These are phyloP conservation scores for Stylonectria norvegica DNA, from an alignment of 2,329 filamentous ascomycete species.

Conservation along the genomic window DNA sequence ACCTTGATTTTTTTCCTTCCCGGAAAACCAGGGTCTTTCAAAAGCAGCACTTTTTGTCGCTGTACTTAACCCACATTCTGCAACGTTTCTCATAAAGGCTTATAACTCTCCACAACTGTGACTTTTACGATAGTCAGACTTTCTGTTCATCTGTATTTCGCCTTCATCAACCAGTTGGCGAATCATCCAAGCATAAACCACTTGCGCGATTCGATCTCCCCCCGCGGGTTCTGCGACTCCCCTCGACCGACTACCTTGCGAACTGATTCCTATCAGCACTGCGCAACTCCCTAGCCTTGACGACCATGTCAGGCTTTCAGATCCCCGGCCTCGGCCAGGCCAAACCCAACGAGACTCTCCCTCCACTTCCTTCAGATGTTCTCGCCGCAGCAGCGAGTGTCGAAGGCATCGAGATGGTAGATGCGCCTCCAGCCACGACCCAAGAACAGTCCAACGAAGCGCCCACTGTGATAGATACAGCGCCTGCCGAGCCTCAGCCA, in stretches of 20 bases:
- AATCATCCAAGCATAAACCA: no score
- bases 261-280: no score
- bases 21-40: conserved; percentile 13
- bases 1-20: conserved; percentile 33
- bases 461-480: not conserved
- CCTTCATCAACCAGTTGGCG: no score
- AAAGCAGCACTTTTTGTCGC: conserved; percentile 2
- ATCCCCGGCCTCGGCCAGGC: conserved; percentile 44
- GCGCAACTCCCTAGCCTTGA: no score
- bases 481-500: conserved; percentile 4
- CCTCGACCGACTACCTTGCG: no score
- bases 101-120: no score
- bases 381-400: conserved; percentile 29
- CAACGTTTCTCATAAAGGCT: no score
- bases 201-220: no score
- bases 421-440: conserved; percentile 6
- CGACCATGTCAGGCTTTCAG: conserved; percentile 41
- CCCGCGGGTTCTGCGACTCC: no score
- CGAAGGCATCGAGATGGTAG: conserved; percentile 21
- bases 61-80: not conserved
- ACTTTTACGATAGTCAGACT: no score
- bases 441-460: conserved; percentile 6
- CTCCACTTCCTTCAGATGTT: conserved; percentile 35
- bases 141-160: no score
- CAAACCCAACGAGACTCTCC: conserved; percentile 40